phyloP scores from a whole-genome alignment of 345 rosid species.

The Eutrema yunnanense region DNA sequence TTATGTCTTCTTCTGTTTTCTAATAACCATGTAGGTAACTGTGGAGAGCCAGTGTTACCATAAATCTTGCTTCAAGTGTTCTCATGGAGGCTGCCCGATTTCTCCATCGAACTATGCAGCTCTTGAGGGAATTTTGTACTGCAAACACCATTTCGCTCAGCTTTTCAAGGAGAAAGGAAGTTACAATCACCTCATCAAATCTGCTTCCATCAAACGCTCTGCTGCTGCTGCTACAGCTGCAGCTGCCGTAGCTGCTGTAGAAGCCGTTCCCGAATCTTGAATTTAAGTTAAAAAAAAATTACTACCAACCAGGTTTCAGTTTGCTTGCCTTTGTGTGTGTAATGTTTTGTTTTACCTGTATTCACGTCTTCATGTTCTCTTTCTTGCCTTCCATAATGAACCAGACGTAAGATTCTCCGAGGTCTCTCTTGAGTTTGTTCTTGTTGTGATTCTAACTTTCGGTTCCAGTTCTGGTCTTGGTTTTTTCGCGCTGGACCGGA shows the following conservation, averaged over 20 bases:
- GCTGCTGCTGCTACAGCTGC: slow-evolving; percentile 58
- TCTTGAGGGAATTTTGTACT: slow-evolving; percentile 81
- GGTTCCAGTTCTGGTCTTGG: neutral
- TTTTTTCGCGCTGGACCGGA: neutral
- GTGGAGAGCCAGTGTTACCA: slow-evolving; percentile 87
- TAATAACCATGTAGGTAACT: slow-evolving; percentile 41
- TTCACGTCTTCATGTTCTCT: neutral
- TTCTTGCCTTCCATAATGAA: slow-evolving; percentile 4
- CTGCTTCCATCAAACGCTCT: slow-evolving; percentile 67
- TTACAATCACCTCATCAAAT: slow-evolving; percentile 86
- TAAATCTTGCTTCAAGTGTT: slow-evolving; percentile 94
- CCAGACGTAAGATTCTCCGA: neutral
- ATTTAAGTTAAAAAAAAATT: neutral
- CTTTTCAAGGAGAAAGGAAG: slow-evolving; percentile 98
- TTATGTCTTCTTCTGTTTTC: neutral
- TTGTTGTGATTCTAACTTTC: slow-evolving; percentile 6
- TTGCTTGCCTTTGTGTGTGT: neutral
- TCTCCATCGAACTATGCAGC: slow-evolving; percentile 99
- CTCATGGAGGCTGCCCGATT: slow-evolving; percentile 89
- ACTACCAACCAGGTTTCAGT: neutral
- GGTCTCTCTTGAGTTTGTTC: neutral
- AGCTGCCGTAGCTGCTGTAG: slow-evolving; percentile 59
- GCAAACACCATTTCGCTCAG: slow-evolving; percentile 96
- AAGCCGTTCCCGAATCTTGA: slow-evolving; percentile 63
- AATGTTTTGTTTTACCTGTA: neutral